Evolutionary conservation across 2,329 filamentous ascomycete genomes (phyloP).

Genomic region (Thielaviopsis musarum): DNA sequence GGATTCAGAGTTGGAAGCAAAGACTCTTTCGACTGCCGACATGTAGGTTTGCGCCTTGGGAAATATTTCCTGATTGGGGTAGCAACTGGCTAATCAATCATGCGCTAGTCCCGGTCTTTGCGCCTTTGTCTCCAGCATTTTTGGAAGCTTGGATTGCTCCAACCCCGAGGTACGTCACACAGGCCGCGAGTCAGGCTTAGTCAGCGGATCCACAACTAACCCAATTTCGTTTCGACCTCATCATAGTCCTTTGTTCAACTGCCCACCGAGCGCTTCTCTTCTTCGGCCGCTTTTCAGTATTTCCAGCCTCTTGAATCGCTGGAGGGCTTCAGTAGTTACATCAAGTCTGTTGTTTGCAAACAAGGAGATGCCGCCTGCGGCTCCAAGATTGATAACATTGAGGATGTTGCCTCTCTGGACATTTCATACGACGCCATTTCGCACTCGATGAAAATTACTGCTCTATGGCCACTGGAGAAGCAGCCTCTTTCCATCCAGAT

Average conservation of each 20-base stretch:
- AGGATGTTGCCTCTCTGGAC: conserved; percentile 49
- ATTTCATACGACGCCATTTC: conserved; percentile 58
- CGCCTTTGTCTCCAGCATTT: conserved; percentile 35
- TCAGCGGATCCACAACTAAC: background rate
- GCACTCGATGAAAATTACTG: conserved; percentile 46
- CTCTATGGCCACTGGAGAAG: conserved; percentile 38
- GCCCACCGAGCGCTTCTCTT: conserved; percentile 22
- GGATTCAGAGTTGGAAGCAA: background rate
- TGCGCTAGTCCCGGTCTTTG: conserved; percentile 28
- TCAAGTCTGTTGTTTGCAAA: conserved; percentile 34
- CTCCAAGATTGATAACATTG: conserved; percentile 25
- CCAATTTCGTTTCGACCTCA: background rate
- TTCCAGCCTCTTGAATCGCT: conserved; percentile 47
- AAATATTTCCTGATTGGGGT: background rate
- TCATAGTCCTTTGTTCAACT: conserved; percentile 44
- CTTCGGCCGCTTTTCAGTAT: conserved; percentile 48
- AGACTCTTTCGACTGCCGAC: background rate
- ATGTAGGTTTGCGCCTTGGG: background rate
- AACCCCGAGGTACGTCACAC: conserved; percentile 10
- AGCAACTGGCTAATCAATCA: background rate
- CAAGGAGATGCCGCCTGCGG: conserved; percentile 31
- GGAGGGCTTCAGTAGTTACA: conserved; percentile 34
- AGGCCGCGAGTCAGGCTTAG: background rate
- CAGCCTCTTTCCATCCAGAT: background rate
- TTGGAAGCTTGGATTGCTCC: conserved; percentile 41